These are phyloP conservation scores for Suillus paluster DNA, from an alignment of 768 basidiomycete species.

Conservation along the genomic window DNA sequence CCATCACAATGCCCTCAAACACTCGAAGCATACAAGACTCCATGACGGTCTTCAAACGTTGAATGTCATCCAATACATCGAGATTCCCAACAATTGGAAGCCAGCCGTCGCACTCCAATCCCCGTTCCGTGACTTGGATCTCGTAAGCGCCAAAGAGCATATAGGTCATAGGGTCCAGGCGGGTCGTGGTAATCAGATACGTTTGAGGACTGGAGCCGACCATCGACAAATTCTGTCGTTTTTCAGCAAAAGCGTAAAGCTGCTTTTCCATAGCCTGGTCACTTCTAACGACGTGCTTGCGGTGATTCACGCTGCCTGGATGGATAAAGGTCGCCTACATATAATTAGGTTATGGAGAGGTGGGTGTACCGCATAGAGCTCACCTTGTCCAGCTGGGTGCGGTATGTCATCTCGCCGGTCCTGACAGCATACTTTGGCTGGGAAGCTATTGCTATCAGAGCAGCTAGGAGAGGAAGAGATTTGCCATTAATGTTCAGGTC, in stretches of 20 bases:
- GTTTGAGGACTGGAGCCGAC: constrained; percentile 56
- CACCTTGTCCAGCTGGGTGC: constrained; percentile 89
- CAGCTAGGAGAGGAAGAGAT: constrained; percentile 77
- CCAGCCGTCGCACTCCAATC: constrained; percentile 91
- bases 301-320: constrained; percentile 84
- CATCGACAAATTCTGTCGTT: constrained; percentile 72
- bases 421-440: constrained; percentile 92
- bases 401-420: constrained; percentile 64
- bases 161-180: constrained; percentile 87
- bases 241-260: constrained; percentile 82
- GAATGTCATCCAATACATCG: constrained; percentile 80
- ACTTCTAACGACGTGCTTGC: constrained; percentile 46
- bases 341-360: constrained; percentile 10
- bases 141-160: constrained; percentile 89
- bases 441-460: constrained; percentile 81
- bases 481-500: constrained; percentile 75
- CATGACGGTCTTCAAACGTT: constrained; percentile 76
- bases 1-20: constrained; percentile 77
- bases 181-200: constrained; percentile 79
- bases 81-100: constrained; percentile 79
- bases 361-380: constrained; percentile 8
- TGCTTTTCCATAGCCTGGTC: constrained; percentile 58
- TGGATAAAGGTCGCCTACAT: constrained; percentile 76
- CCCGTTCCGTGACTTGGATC: constrained; percentile 67
- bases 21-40: constrained; percentile 88